phyloP scores from a whole-genome alignment of 805 yeast species.

The Saturnispora kantuleensis region DNA sequence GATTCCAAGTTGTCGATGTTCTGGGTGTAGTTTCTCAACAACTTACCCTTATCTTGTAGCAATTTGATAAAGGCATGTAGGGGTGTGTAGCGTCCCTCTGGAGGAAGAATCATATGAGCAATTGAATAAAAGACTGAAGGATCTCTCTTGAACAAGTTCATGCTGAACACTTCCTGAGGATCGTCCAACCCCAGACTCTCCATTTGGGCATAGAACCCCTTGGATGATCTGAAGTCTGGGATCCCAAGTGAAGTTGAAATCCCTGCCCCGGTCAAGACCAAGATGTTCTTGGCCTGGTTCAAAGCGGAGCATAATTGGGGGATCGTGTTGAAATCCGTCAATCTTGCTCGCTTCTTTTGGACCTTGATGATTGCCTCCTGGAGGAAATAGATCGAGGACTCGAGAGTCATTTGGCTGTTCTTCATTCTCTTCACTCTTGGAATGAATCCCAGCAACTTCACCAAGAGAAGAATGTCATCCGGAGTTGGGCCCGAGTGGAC shows the following conservation, averaged over 20 bases:
- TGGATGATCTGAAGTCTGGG: conserved; percentile 86
- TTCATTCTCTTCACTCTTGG: conserved; percentile 16
- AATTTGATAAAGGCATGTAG: conserved; percentile 71
- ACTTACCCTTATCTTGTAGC: conserved; percentile 65
- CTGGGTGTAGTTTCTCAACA: conserved; percentile 80
- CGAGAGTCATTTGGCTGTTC: conserved; percentile 3
- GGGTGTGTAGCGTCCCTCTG: conserved; percentile 56
- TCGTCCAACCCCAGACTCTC: conserved; percentile 62
- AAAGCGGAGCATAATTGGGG: conserved; percentile 50
- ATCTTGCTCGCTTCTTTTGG: conserved; percentile 41
- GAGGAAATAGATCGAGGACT: conserved; percentile 35
- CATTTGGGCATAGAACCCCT: conserved; percentile 70
- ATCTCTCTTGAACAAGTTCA: conserved; percentile 58
- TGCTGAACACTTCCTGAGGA: conserved; percentile 85
- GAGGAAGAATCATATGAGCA: conserved; percentile 78
- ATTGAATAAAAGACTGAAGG: conserved; percentile 80
- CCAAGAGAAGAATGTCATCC: conserved; percentile 45
- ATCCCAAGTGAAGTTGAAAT: conserved; percentile 84
- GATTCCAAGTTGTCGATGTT: conserved; percentile 82
- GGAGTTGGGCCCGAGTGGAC: conserved; percentile 52
- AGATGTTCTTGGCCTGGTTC: conserved; percentile 43
- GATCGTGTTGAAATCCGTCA: conserved; percentile 44
- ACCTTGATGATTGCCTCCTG: conserved; percentile 61
- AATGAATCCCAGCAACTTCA: conserved; percentile 52
- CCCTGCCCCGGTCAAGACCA: conserved; percentile 89